These are phyloP conservation scores for Sisymbrium irio DNA, from an alignment of 345 rosid genomes.

Conservation along the genomic window DNA sequence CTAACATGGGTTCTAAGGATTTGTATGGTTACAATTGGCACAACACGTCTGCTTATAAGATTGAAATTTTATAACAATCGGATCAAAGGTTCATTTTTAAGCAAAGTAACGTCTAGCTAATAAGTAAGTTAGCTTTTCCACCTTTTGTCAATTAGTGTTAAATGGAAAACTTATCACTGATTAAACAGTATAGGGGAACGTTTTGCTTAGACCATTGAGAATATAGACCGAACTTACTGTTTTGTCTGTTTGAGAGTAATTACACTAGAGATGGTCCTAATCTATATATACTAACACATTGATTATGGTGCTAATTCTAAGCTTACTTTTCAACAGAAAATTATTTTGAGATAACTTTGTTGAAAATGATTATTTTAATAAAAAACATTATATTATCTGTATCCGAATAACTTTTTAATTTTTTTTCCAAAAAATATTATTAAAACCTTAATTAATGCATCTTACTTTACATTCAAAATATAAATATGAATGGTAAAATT, in stretches of 20 bases:
- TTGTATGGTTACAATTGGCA: neutral
- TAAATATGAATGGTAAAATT: no score
- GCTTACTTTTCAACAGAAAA: neutral
- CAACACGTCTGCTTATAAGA: neutral
- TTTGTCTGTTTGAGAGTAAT: slow-evolving; percentile 9
- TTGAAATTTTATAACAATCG: neutral
- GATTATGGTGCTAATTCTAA: neutral
- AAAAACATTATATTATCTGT: no score
- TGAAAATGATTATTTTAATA: no score
- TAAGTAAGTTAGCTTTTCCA: neutral
- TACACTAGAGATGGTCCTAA: slow-evolving; percentile 18
- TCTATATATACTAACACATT: slow-evolving; percentile 17
- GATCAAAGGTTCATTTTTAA: neutral
- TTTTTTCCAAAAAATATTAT: no score
- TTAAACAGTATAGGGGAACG: neutral
- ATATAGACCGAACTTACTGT: slow-evolving; percentile 28
- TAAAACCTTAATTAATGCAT: no score
- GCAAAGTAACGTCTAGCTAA: neutral
- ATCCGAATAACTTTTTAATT: no score
- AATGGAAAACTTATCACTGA: neutral
- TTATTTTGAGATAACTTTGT: no score
- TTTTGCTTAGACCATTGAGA: neutral
- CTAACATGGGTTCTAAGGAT: neutral
- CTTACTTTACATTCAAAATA: no score
- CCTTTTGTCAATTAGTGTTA: neutral